Evolutionary conservation across 345 rosid species (phyloP).

Genomic region (Bretschneidera sinensis): DNA sequence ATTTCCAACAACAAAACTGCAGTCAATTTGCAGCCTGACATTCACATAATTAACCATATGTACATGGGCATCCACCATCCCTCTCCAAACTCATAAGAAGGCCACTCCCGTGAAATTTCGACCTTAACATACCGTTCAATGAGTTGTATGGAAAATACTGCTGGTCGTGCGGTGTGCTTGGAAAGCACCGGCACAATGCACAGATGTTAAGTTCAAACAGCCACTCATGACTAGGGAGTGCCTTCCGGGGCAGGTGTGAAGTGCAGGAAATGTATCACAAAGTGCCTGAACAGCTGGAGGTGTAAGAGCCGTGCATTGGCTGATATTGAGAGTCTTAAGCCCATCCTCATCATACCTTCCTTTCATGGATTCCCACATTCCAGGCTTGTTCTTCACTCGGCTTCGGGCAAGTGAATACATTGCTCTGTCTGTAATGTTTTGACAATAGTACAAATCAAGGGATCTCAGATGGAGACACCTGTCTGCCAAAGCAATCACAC

Average conservation of each 20-base stretch:
- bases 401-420: slow-evolving; percentile 79
- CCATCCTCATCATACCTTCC: slow-evolving; percentile 64
- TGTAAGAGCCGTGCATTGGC: slow-evolving; percentile 95
- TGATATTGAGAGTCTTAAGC: slow-evolving; percentile 80
- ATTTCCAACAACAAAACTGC: background rate
- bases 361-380: slow-evolving; percentile 53
- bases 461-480: slow-evolving; percentile 72
- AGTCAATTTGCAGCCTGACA: background rate
- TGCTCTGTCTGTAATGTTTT: slow-evolving; percentile 82
- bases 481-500: slow-evolving; percentile 84
- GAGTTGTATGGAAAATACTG: slow-evolving; percentile 47
- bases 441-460: slow-evolving; percentile 83
- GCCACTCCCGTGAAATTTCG: background rate
- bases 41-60: background rate
- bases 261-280: slow-evolving; percentile 89
- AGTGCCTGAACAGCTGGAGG: slow-evolving; percentile 93
- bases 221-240: slow-evolving; percentile 98
- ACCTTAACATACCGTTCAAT: slow-evolving; percentile 23
- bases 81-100: background rate
- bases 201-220: slow-evolving; percentile 80
- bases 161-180: slow-evolving; percentile 55
- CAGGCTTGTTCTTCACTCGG: slow-evolving; percentile 59
- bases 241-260: slow-evolving; percentile 92
- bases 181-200: slow-evolving; percentile 82
- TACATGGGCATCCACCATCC: background rate